Evolutionary conservation across 768 basidiomycete species (phyloP).

Genomic region (Rhodotorula sphaerocarpa): DNA sequence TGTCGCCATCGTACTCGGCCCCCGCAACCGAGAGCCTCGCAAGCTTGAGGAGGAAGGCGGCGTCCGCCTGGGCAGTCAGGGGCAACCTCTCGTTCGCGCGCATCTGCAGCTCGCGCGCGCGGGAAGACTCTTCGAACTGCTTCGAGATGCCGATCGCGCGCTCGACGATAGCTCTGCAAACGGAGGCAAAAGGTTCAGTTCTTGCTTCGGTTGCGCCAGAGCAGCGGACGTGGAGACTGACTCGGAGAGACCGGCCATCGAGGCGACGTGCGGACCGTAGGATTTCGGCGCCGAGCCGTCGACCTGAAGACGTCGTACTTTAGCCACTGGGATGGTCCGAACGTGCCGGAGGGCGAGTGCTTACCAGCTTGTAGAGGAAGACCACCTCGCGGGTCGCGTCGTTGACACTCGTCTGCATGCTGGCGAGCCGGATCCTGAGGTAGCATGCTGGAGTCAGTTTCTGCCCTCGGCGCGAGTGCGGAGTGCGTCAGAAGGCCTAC

Average conservation of each 20-base stretch:
- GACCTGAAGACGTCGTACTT: slow-evolving; percentile 32
- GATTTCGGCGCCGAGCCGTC: slow-evolving; percentile 78
- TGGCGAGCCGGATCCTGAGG: slow-evolving; percentile 86
- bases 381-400: slow-evolving; percentile 79
- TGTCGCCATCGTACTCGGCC: not conserved
- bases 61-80: slow-evolving; percentile 78
- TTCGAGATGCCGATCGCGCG: slow-evolving; percentile 80
- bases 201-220: not conserved
- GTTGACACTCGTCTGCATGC: slow-evolving; percentile 90
- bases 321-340: rapidly evolving
- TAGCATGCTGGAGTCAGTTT: too few species aligned
- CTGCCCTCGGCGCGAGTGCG: too few species aligned
- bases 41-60: slow-evolving; percentile 56
- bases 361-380: slow-evolving; percentile 86
- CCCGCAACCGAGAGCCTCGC: slow-evolving; percentile 40
- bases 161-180: slow-evolving; percentile 58
- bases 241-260: slow-evolving; percentile 73
- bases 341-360: slow-evolving; percentile 4
- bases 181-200: not conserved
- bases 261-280: slow-evolving; percentile 90
- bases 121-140: slow-evolving; percentile 73
- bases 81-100: slow-evolving; percentile 58
- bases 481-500: too few species aligned
- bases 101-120: slow-evolving; percentile 51
- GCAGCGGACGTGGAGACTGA: not conserved